A percentile compares a stretch with the other conserved stretches of the same genome.
phyloP scores from a whole-genome alignment of 176 grass and related monocot genomes.

The Aegilops speltoides region DNA sequence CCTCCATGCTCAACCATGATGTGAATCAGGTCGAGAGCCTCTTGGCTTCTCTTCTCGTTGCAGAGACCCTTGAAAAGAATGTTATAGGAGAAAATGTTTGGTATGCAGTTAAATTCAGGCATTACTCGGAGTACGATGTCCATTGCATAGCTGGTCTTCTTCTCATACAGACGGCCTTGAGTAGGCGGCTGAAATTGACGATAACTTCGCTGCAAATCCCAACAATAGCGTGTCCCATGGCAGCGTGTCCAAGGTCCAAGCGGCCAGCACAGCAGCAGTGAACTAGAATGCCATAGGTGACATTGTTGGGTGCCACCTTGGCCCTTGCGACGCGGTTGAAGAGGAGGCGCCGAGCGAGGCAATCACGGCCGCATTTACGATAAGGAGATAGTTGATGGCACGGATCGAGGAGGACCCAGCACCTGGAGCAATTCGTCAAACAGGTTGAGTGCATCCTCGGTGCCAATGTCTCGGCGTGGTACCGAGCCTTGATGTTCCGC shows the following conservation, averaged over 20 bases:
- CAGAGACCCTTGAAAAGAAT: too few relatives aligned
- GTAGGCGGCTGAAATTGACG: not conserved
- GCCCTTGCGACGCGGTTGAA: not conserved
- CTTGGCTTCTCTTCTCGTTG: too few relatives aligned
- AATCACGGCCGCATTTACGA: not conserved
- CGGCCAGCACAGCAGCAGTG: not conserved
- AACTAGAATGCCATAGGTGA: not conserved
- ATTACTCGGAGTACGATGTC: too few relatives aligned
- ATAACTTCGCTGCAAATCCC: not conserved
- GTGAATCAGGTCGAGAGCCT: too few relatives aligned
- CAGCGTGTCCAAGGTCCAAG: not conserved
- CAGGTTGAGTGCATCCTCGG: too few relatives aligned
- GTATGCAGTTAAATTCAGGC: too few relatives aligned
- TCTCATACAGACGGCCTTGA: not conserved
- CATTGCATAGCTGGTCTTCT: too few relatives aligned
- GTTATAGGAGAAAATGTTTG: too few relatives aligned
- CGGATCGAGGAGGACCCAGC: not conserved
- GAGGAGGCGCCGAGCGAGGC: not conserved
- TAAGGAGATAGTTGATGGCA: slow-evolving; percentile 1
- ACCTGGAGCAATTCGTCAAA: not conserved
- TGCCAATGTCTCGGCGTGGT: too few relatives aligned
- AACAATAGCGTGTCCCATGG: not conserved
- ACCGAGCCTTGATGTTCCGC: too few relatives aligned
- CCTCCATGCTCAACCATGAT: too few relatives aligned
- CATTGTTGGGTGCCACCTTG: not conserved